phyloP scores from a whole-genome alignment of 2,329 filamentous ascomycete species.

The Blastomyces gilchristii region DNA sequence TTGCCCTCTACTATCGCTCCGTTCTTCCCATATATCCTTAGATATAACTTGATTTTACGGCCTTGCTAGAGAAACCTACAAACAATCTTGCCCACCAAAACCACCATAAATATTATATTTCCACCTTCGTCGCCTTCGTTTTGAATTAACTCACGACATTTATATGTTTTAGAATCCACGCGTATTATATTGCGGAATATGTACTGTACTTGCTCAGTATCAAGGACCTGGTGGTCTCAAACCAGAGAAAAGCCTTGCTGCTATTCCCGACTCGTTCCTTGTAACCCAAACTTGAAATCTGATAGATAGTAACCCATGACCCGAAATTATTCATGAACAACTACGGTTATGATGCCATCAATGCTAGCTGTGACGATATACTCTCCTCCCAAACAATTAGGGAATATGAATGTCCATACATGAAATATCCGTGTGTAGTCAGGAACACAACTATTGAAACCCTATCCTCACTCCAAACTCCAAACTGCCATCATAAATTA shows the following conservation, averaged over 20 bases:
- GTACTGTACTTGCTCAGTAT: too few relatives aligned
- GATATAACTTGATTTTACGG: not conserved
- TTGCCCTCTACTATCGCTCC: not conserved
- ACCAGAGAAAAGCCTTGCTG: not conserved
- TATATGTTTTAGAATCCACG: not conserved
- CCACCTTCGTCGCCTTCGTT: not conserved
- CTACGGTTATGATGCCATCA: not conserved
- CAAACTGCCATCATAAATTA: too few relatives aligned
- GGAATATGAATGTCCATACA: not conserved
- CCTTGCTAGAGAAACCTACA: not conserved
- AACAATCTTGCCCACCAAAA: not conserved
- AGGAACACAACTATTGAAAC: not conserved
- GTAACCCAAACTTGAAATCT: not conserved
- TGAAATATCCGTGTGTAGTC: not conserved
- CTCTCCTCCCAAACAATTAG: not conserved
- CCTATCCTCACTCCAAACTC: not conserved
- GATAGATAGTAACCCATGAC: not conserved
- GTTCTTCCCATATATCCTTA: not conserved
- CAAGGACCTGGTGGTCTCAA: too few relatives aligned
- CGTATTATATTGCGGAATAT: not conserved
- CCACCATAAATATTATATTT: not conserved
- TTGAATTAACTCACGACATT: not conserved
- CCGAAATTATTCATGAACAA: not conserved
- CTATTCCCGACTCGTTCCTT: too few relatives aligned
- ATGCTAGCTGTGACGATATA: not conserved